Conservation (phyloP, 345 rosid species). For the Syzygium aqueum region DNA sequence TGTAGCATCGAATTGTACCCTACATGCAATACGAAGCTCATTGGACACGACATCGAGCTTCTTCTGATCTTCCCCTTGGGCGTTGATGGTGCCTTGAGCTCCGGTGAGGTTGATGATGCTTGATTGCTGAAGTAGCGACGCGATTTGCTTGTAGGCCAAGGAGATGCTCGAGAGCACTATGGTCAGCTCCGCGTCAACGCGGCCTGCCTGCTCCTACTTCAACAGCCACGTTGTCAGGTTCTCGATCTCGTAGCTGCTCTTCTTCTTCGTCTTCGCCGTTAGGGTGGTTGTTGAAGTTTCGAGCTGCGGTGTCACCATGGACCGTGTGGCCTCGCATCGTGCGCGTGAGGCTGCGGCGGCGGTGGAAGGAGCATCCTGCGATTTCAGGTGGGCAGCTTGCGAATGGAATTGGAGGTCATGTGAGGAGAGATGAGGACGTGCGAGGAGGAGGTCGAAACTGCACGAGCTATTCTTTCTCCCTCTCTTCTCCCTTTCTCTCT, state of each 20-base stretch:
- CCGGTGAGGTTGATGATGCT: conserved; percentile 27
- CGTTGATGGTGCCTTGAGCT: conserved; percentile 27
- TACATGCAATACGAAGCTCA: conserved; percentile 7
- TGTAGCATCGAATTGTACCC: not conserved
- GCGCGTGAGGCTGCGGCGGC: not conserved
- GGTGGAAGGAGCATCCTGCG: not conserved
- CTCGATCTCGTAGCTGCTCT: conserved; percentile 13
- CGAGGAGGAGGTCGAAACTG: not conserved
- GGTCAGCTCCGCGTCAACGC: conserved; percentile 26
- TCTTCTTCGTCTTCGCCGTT: not conserved
- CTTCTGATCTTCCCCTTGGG: conserved; percentile 35
- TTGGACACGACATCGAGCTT: conserved; percentile 37
- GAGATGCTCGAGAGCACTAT: conserved; percentile 31
- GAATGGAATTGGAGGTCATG: not conserved
- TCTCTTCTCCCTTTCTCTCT: not conserved
- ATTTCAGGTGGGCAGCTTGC: not conserved
- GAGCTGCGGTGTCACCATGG: not conserved
- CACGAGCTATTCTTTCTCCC: not conserved
- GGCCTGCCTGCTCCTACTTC: conserved; percentile 29
- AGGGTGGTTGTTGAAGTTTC: not conserved
- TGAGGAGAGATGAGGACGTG: conserved; percentile 1
- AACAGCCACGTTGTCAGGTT: conserved; percentile 25
- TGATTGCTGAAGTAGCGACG: conserved; percentile 24
- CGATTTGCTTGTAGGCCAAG: conserved; percentile 26
- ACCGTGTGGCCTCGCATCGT: conserved; percentile 4